Evolutionary conservation across 495 filamentous ascomycete species (phyloP).

Genomic region (Aspergillus homomorphus): DNA sequence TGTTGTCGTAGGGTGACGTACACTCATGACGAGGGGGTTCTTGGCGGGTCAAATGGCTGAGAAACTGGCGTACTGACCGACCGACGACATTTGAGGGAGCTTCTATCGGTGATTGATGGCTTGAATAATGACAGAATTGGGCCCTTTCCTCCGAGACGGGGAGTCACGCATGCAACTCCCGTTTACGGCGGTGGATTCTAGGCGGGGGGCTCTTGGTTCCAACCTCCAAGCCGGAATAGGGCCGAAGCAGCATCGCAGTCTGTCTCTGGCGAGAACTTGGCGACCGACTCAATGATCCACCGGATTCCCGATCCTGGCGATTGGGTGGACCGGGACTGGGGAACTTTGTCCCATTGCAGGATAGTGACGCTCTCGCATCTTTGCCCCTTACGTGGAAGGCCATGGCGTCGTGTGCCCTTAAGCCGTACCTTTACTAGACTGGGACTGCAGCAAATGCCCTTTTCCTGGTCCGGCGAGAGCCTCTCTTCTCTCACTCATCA

Average conservation of each 20-base stretch:
- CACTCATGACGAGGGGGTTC: constrained; percentile 5
- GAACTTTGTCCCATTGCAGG: background rate
- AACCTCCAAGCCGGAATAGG: background rate
- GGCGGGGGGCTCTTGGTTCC: too few relatives aligned
- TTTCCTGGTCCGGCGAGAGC: background rate
- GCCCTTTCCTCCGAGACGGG: too few relatives aligned
- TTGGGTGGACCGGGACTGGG: background rate
- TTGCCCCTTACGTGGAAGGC: constrained; percentile 8
- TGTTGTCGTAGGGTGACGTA: constrained; percentile 3
- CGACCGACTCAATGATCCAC: background rate
- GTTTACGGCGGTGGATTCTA: background rate
- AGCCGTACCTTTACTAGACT: background rate
- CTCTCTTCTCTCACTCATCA: background rate
- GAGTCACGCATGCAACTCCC: background rate
- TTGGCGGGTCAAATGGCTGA: background rate
- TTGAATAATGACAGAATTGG: background rate
- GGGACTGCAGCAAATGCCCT: background rate
- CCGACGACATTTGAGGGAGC: background rate
- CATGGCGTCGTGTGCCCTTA: background rate
- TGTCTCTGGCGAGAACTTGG: background rate
- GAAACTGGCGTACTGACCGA: background rate
- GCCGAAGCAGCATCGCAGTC: background rate
- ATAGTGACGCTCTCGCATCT: too few relatives aligned
- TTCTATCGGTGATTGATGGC: background rate
- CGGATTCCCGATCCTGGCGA: constrained; percentile 2